Evolutionary conservation across 176 grass and related monocot genomes (phyloP).

Genomic region (Chloris gayana): DNA sequence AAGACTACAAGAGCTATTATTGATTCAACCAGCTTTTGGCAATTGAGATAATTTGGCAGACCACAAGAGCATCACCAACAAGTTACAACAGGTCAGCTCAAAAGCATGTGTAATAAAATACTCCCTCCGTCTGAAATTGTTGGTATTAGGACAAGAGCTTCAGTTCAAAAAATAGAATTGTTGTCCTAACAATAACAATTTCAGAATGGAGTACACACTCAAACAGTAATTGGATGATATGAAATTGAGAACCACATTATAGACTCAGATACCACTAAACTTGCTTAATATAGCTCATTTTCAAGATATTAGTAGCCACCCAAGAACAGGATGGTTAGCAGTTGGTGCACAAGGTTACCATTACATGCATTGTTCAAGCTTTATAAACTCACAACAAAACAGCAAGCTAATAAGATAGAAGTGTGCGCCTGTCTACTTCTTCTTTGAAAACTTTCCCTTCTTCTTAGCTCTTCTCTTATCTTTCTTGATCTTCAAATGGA

Average conservation of each 20-base stretch:
- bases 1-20: neutral
- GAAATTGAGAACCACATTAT: neutral
- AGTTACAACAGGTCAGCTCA: neutral
- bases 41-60: neutral
- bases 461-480: conserved; percentile 68
- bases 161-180: no score
- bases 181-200: no score
- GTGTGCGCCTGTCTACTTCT: conserved; percentile 25
- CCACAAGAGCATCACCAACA: neutral
- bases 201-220: no score
- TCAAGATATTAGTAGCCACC: conserved; percentile 11
- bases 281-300: neutral
- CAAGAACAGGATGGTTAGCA: conserved; percentile 13
- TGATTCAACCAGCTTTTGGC: neutral
- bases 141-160: no score
- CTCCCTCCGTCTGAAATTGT: no score
- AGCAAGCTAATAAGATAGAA: conserved; percentile 17
- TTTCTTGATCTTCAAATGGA: conserved; percentile 79
- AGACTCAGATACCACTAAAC: neutral
- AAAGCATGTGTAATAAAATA: neutral
- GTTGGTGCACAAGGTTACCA: neutral
- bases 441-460: conserved; percentile 62
- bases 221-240: neutral
- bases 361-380: conserved; percentile 23
- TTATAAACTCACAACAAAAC: conserved; percentile 45